Evolutionary conservation across 2,329 filamentous ascomycete species (phyloP).

Genomic region (Cercospora nicotianae): DNA sequence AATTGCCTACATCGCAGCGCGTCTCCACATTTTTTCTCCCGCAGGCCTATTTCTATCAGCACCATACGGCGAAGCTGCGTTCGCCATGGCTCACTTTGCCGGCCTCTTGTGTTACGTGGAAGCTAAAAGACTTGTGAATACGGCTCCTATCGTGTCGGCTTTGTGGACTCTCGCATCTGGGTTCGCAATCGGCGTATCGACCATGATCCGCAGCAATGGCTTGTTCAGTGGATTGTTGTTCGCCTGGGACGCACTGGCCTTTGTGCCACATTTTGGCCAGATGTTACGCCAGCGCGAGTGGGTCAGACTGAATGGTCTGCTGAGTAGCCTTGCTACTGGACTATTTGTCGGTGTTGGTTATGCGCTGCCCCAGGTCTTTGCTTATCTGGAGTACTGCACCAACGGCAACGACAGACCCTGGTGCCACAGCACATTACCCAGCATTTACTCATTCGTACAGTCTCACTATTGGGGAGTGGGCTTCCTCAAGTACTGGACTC

Average conservation of each 20-base stretch:
- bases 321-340: constrained; percentile 63
- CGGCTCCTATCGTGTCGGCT: constrained; percentile 34
- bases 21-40: constrained; percentile 79
- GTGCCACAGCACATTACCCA: constrained; percentile 73
- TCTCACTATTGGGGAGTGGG: constrained; percentile 88
- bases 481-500: constrained; percentile 85
- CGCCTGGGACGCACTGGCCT: constrained; percentile 58
- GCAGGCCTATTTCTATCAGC: constrained; percentile 87
- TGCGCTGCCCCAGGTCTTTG: constrained; percentile 69
- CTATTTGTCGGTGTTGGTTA: constrained; percentile 66
- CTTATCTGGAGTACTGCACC: constrained; percentile 71
- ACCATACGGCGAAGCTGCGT: constrained; percentile 79
- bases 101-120: constrained; percentile 70
- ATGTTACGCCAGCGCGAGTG: constrained; percentile 30
- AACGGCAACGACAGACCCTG: constrained; percentile 57
- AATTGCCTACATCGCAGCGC: constrained; percentile 67
- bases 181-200: constrained; percentile 65
- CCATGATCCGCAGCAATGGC: constrained; percentile 79
- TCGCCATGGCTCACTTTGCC: constrained; percentile 72
- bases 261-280: constrained; percentile 46
- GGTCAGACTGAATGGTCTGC: constrained; percentile 20
- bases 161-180: constrained; percentile 33
- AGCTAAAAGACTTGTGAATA: constrained; percentile 31
- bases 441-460: constrained; percentile 91
- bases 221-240: constrained; percentile 78